Evolutionary conservation across 1,139 yeast genomes (phyloP).

Genomic region (Saccharomyces hybrid): DNA sequence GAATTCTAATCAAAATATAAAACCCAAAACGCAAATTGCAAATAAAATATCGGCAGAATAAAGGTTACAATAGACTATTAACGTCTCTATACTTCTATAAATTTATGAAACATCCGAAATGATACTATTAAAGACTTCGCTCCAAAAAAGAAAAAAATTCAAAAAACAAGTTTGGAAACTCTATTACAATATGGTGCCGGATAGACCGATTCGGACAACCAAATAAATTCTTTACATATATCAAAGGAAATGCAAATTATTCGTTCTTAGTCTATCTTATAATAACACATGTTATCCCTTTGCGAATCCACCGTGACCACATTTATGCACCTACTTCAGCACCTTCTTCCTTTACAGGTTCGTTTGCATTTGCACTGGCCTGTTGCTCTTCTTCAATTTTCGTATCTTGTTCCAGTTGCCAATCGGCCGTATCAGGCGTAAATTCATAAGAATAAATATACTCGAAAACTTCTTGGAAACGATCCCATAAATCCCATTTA

Average conservation of each 20-base stretch:
- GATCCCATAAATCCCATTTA: constrained; percentile 19
- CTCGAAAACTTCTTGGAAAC: constrained; percentile 18
- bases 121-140: constrained; percentile 6
- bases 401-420: constrained; percentile 13
- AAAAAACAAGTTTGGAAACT: not conserved
- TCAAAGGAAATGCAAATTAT: not conserved
- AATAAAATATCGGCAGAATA: not conserved
- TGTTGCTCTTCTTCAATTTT: constrained; percentile 14
- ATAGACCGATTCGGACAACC: not conserved
- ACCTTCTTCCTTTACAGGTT: constrained; percentile 6
- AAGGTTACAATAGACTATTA: not conserved
- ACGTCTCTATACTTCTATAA: not conserved
- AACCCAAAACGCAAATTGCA: not conserved
- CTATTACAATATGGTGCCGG: not conserved
- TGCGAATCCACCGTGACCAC: not conserved
- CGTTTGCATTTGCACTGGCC: constrained; percentile 6
- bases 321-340: constrained; percentile 1
- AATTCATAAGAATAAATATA: constrained; percentile 17
- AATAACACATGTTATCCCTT: not conserved
- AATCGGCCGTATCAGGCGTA: constrained; percentile 13
- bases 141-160: not conserved
- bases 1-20: not conserved
- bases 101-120: not conserved
- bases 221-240: not conserved
- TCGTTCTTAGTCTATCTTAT: not conserved